Evolutionary conservation across 148 eudicot genomes (phyloP), one percentile per base, ranked within the genome.

Genomic region (Rhododendron ovatum): DNA sequence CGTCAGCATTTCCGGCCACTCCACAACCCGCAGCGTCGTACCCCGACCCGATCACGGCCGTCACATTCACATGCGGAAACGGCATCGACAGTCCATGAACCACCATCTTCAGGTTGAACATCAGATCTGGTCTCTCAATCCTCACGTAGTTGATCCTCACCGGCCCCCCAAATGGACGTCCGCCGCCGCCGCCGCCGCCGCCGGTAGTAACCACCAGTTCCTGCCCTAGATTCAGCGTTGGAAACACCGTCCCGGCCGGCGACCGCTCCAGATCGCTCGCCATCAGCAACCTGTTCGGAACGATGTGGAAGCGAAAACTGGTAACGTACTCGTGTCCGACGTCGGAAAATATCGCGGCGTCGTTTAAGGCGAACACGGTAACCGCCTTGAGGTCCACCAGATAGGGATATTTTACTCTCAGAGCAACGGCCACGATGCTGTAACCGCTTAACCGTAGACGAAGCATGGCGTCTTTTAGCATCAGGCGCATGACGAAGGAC

Each of bases 61-160:
- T 67, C 37, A 82, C 89, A 59, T 87, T 89, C 81, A 95, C 89
- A 35, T 88, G 95, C 45, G 98, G 96, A 28, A 96, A 92, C 18
- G 99, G 95, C 69, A 90, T 43, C 0, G 93, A 81, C 20, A 96
- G 85, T 22, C 95, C 96, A 81, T 96, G 99, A 57, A 96, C 78
- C 48, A 89, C 95, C 28, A 96, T 88, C 88, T 91, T 94, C 37
- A 90, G 84, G 83, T 96, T 96, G 87, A 91, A 93, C 79, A 95
- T 87, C 74, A 96, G 83, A 88, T 96, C 94, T 9, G 95, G 92
- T 28, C 77, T 88, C 84, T 86, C 88, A 79, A 96, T 83, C 81
- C 91, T 89, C 37, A 94, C 95, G 83, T 95, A 96, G 87, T 96
- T 96, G 82, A 96, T 89, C 88, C 93, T 90, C 88, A 93, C 81